phyloP scores from a whole-genome alignment of 192 early-diverging fungal species.

The Coemansia nantahalensis region DNA sequence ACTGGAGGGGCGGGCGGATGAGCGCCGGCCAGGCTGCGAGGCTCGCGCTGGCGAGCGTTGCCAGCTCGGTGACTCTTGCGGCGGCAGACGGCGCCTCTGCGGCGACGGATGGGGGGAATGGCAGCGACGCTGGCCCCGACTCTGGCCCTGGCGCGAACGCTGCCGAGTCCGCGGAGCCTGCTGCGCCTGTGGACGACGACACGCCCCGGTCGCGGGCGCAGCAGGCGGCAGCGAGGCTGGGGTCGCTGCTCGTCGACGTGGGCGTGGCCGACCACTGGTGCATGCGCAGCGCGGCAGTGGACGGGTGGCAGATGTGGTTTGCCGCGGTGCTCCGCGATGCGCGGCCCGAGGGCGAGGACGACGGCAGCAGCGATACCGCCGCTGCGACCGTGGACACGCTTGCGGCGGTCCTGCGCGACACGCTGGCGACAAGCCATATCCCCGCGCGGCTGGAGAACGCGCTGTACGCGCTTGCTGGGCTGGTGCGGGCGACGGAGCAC shows the following conservation, averaged over 20 bases:
- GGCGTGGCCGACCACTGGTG: slow-evolving; percentile 29
- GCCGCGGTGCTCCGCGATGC: slow-evolving; percentile 2
- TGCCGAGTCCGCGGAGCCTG: background rate
- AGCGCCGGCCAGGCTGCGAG: slow-evolving; percentile 4
- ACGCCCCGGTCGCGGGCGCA: background rate
- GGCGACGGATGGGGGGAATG: background rate
- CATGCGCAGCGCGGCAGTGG: slow-evolving; percentile 17
- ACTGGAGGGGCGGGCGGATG: slow-evolving; percentile 1
- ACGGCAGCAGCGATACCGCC: background rate
- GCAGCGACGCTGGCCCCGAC: too few species aligned
- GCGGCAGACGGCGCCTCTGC: background rate
- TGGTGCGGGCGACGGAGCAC: slow-evolving; percentile 12
- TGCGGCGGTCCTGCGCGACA: background rate
- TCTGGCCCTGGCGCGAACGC: too few species aligned
- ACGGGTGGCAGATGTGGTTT: slow-evolving; percentile 35
- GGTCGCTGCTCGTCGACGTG: slow-evolving; percentile 12
- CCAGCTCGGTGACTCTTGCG: background rate
- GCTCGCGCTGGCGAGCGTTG: slow-evolving; percentile 20
- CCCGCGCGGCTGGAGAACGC: slow-evolving; percentile 29
- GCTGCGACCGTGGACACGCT: background rate
- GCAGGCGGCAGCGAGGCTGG: slow-evolving; percentile 5
- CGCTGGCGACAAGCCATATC: slow-evolving; percentile 4
- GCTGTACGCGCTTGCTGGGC: slow-evolving; percentile 16
- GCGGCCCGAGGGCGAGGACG: background rate
- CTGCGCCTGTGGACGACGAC: background rate